A percentile compares a stretch with the other conserved stretches of the same genome.
phyloP scores from a whole-genome alignment of 23 red algal genomes.

The Gracilaria caudata region DNA sequence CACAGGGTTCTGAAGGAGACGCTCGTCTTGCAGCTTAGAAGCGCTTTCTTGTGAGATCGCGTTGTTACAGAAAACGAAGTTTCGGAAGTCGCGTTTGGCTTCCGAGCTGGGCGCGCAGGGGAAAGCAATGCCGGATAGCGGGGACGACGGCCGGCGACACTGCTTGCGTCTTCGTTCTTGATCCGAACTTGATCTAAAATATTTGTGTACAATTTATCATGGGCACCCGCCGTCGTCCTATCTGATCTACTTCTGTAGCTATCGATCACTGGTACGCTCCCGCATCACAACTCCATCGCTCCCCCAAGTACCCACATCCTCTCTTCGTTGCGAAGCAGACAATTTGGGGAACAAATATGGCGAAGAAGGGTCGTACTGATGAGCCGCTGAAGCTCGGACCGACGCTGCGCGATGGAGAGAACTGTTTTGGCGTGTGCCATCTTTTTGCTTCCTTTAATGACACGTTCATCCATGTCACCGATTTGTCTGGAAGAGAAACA shows the following conservation, averaged over 20 bases:
- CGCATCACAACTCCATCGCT: too few species aligned
- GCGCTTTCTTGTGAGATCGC: background rate
- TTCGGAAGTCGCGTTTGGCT: too few species aligned
- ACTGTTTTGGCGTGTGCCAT: conserved; percentile 94
- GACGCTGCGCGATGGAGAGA: conserved; percentile 87
- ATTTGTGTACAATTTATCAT: background rate
- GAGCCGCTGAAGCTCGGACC: conserved; percentile 81
- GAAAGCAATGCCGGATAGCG: background rate
- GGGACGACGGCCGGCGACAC: background rate
- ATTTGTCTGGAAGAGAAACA: conserved; percentile 97
- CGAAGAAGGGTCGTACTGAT: conserved; percentile 69
- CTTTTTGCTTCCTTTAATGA: conserved; percentile 99
- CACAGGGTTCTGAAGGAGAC: background rate
- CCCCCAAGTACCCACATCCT: too few species aligned
- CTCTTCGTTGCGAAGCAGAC: background rate
- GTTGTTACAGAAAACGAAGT: too few species aligned
- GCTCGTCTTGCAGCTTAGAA: background rate
- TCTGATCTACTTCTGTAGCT: background rate
- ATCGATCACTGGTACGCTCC: background rate
- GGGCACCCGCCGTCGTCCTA: background rate
- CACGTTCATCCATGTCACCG: conserved; percentile 99
- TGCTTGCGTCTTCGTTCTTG: background rate
- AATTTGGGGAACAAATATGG: conserved; percentile 44
- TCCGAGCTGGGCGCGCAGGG: too few species aligned
- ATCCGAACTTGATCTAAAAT: background rate